Base-by-base conservation (phyloP, 805 yeast genomes). In the Ogataea chonburiensis region DNA sequence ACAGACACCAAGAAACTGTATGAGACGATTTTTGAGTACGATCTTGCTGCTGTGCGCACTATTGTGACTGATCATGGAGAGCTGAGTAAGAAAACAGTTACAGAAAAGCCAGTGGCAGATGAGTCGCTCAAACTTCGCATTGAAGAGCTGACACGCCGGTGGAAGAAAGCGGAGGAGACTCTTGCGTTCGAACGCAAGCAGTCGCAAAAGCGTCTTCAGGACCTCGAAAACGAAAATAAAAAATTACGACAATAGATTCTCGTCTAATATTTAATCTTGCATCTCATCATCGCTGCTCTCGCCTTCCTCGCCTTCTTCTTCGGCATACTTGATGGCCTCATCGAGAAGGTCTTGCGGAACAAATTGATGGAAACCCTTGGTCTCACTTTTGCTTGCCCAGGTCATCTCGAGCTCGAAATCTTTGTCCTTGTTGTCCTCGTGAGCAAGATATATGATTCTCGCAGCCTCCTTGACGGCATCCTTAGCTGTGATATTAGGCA, bases 381-480 rank as follows among this genome's bases (percentile, higher is more conserved):
- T 91, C 55, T 82, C 91, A 18, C 75, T 73, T 23, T 60, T 56
- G 23, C 91, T 79, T 37, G 79, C 79, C 98, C 98, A 93, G 49
- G 93, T 77, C 54, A 93, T 73, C 58, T 93, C 99, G 47, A 93
- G 72, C 65, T 93, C 98, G 58, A 88, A 93, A 42, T 89, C 98
- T 64, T 91, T 93, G 60, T 93, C 98, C 63, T 91, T 93, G 64
- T 88, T 87, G 57, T 93, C 98, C 66, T 93, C 99, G 57, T 94
- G 98, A 1, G 98, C 97, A 46, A 82, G 70, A 56, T 87, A 84
- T 54, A 93, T 84, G 58, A 93, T 88, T 61, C 82, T 83, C 5
- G 98, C 98, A 20, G 97, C 98, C 56, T 85, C 84, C 53, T 85
- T 88, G 24, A 93, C 83, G 4, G 96, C 98, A 14, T 89, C 95